A percentile compares a stretch with the other conserved stretches of the same genome.
These are phyloP conservation scores for Chaetomiaceae sp. DNA, from an alignment of 2,329 filamentous ascomycete species.

Conservation along the genomic window DNA sequence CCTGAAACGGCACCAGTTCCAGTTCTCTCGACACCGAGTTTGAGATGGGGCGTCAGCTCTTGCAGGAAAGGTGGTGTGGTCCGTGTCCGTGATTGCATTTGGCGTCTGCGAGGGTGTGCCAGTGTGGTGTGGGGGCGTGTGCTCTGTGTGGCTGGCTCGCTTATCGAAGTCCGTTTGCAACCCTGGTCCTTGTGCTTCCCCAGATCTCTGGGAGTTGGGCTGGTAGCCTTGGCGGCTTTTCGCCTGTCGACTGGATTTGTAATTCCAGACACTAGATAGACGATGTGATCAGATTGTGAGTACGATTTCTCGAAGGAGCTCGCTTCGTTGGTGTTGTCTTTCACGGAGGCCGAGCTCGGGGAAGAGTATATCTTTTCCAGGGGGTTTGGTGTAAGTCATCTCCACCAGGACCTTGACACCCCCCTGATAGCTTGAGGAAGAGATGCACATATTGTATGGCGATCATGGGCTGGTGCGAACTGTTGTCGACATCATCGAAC, in stretches of 20 bases:
- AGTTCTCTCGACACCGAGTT: conserved; percentile 19
- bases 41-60: conserved; percentile 20
- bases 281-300: too few relatives aligned
- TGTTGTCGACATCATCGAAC: neutral
- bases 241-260: too few relatives aligned
- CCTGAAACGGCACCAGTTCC: conserved; percentile 25
- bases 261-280: too few relatives aligned
- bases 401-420: too few relatives aligned
- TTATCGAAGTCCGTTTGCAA: conserved; percentile 14
- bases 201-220: neutral
- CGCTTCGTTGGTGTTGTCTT: too few relatives aligned
- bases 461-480: neutral
- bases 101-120: neutral
- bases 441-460: neutral
- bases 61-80: conserved; percentile 7
- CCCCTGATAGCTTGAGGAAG: too few relatives aligned
- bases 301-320: too few relatives aligned
- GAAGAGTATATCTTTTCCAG: too few relatives aligned
- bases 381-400: too few relatives aligned
- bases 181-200: conserved; percentile 11
- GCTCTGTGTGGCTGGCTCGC: conserved; percentile 18
- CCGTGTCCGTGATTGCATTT: conserved; percentile 3
- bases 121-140: neutral
- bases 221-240: neutral
- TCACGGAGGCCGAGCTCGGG: too few relatives aligned